Evolutionary conservation across 2,329 filamentous ascomycete species (phyloP).

Genomic region (Aspergillus fumigatiaffinis): DNA sequence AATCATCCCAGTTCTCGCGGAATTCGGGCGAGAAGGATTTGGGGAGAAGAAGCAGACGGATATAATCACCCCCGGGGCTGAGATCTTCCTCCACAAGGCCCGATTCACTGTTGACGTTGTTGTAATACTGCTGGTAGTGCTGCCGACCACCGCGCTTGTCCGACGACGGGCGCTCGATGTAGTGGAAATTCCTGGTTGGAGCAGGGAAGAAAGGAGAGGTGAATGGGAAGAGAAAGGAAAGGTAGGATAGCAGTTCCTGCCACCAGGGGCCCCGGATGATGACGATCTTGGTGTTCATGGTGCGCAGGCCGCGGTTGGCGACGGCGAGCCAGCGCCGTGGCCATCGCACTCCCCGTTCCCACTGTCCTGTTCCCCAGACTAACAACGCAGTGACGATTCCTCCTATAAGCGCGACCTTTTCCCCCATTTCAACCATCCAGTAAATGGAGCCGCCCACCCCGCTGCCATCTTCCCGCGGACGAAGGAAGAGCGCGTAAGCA

Average conservation of each 20-base stretch:
- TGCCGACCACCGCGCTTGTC: conserved; percentile 37
- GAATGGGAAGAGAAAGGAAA: conserved; percentile 75
- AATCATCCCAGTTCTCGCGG: conserved; percentile 94
- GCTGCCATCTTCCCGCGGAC: conserved; percentile 90
- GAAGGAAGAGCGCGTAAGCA: conserved; percentile 84
- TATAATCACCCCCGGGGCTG: conserved; percentile 81
- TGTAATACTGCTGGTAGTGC: conserved; percentile 31
- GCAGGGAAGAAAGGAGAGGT: conserved; percentile 61
- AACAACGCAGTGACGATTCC: conserved; percentile 82
- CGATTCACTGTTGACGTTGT: conserved; percentile 61
- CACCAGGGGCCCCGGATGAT: conserved; percentile 79
- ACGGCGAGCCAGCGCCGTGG: conserved; percentile 85
- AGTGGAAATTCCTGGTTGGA: conserved; percentile 67
- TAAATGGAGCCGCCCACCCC: conserved; percentile 92
- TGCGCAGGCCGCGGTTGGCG: conserved; percentile 82
- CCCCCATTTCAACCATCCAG: conserved; percentile 86
- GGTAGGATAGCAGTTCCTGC: conserved; percentile 68
- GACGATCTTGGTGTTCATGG: conserved; percentile 95
- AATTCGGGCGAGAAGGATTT: conserved; percentile 96
- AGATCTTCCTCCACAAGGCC: conserved; percentile 79
- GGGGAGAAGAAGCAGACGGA: conserved; percentile 83
- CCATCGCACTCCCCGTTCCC: conserved; percentile 93
- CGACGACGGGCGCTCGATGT: conserved; percentile 59
- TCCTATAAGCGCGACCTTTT: conserved; percentile 88
- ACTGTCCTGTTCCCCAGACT: conserved; percentile 93